Conservation (phyloP, 805 yeast genomes). For the Yarrowia hollandica region DNA sequence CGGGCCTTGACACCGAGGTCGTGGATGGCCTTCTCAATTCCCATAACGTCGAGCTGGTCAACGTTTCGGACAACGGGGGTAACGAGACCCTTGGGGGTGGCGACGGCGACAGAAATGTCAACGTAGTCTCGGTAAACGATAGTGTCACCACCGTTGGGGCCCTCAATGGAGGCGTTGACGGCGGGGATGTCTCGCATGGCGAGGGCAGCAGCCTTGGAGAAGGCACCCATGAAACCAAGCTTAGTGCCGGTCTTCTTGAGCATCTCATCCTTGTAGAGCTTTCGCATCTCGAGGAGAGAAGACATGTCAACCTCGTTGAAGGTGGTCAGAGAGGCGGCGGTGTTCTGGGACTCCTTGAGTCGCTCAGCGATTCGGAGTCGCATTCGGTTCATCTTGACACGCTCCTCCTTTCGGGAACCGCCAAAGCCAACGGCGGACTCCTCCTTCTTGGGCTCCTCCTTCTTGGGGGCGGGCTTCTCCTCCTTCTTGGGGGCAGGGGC, state of each 20-base stretch:
- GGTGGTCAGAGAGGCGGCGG: constrained; percentile 96
- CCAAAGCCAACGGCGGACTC: constrained; percentile 43
- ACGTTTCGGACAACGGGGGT: constrained; percentile 98
- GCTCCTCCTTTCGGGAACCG: constrained; percentile 81
- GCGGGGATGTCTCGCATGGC: constrained; percentile 96
- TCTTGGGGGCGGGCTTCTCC: constrained; percentile 35
- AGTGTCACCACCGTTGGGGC: constrained; percentile 68
- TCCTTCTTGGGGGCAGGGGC: constrained; percentile 31
- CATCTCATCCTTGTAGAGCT: constrained; percentile 93
- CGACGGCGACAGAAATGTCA: constrained; percentile 95
- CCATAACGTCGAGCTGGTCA: constrained; percentile 83
- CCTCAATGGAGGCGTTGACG: constrained; percentile 90
- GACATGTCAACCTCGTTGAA: constrained; percentile 98
- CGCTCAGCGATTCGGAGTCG: constrained; percentile 98
- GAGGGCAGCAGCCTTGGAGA: constrained; percentile 87
- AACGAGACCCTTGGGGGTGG: constrained; percentile 98
- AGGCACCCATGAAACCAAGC: constrained; percentile 98
- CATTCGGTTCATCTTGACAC: constrained; percentile 99
- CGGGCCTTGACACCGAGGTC: constrained; percentile 88
- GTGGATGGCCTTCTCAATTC: constrained; percentile 83
- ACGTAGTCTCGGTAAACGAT: constrained; percentile 95
- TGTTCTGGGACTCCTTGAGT: constrained; percentile 97
- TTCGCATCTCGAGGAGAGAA: constrained; percentile 87
- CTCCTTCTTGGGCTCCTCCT: constrained; percentile 35
- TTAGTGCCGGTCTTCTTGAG: constrained; percentile 90